phyloP scores from a whole-genome alignment of 192 early-diverging fungal species.

The Backusella sp. region DNA sequence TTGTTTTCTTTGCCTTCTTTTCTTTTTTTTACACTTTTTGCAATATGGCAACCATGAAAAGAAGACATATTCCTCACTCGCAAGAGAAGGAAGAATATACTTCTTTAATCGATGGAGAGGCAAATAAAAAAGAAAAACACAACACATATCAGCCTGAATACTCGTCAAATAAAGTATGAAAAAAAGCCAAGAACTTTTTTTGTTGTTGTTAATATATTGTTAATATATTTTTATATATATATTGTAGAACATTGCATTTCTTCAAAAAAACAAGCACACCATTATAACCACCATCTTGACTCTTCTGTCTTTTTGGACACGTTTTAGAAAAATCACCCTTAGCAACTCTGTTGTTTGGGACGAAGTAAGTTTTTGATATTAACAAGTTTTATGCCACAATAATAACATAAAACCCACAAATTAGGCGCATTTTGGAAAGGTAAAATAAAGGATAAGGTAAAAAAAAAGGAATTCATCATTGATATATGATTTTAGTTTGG shows the following conservation, averaged over 20 bases:
- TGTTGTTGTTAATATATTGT: background rate
- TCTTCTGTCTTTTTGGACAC: constrained; percentile 63
- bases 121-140: constrained; percentile 12
- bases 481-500: constrained; percentile 74
- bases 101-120: background rate
- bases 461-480: background rate
- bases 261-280: constrained; percentile 47
- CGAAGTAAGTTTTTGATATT: constrained; percentile 49
- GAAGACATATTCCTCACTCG: constrained; percentile 22
- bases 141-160: constrained; percentile 29
- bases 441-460: constrained; percentile 11
- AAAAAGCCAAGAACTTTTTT: constrained; percentile 19
- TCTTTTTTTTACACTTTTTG: background rate
- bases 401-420: background rate
- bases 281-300: constrained; percentile 54
- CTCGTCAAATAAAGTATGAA: constrained; percentile 49
- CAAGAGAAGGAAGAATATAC: background rate
- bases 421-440: constrained; percentile 61
- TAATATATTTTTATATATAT: background rate
- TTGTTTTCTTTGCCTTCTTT: background rate
- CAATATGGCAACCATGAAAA: background rate
- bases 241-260: constrained; percentile 38
- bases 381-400: background rate
- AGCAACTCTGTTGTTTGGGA: constrained; percentile 71
- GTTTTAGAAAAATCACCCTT: constrained; percentile 60